These are phyloP conservation scores for Silene latifolia DNA, from an alignment of 148 eudicot species.

Conservation along the genomic window DNA sequence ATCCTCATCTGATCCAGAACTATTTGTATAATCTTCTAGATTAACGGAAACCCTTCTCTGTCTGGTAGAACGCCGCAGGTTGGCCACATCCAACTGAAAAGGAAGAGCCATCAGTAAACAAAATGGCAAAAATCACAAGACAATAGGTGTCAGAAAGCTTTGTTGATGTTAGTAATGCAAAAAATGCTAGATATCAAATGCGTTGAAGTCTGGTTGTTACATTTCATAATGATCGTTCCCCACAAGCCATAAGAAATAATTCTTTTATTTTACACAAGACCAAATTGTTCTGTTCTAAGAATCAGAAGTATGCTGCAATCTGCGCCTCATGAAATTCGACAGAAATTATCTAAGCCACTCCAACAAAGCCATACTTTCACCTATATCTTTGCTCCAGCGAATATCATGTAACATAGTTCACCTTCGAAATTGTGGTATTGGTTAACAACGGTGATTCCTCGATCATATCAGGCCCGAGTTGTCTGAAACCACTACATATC, in stretches of 20 bases:
- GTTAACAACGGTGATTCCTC: too few relatives aligned
- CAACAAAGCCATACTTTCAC: slow-evolving; percentile 20
- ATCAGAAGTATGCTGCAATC: neutral
- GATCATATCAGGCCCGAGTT: too few relatives aligned
- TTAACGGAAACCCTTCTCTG: slow-evolving; percentile 71
- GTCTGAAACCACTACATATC: too few relatives aligned
- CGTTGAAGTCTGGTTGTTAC: neutral
- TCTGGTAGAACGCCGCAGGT: slow-evolving; percentile 95
- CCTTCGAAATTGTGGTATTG: too few relatives aligned
- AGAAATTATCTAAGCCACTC: neutral
- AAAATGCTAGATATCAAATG: slow-evolving; percentile 4
- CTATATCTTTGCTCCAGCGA: neutral
- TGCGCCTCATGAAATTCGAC: neutral
- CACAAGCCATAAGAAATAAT: neutral
- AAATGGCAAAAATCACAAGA: slow-evolving; percentile 15
- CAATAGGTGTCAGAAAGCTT: slow-evolving; percentile 5
- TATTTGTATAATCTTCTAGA: slow-evolving; percentile 77
- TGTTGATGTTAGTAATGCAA: neutral
- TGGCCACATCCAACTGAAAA: slow-evolving; percentile 61
- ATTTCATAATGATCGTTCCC: neutral
- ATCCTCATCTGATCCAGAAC: slow-evolving; percentile 88
- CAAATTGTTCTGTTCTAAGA: neutral
- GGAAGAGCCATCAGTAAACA: slow-evolving; percentile 10
- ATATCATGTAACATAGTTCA: neutral
- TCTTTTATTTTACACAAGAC: neutral